Evolutionary conservation across 208 protist genomes (phyloP), one percentile per base, ranked within the genome.

Genomic region (Wallacemonas sp.): DNA sequence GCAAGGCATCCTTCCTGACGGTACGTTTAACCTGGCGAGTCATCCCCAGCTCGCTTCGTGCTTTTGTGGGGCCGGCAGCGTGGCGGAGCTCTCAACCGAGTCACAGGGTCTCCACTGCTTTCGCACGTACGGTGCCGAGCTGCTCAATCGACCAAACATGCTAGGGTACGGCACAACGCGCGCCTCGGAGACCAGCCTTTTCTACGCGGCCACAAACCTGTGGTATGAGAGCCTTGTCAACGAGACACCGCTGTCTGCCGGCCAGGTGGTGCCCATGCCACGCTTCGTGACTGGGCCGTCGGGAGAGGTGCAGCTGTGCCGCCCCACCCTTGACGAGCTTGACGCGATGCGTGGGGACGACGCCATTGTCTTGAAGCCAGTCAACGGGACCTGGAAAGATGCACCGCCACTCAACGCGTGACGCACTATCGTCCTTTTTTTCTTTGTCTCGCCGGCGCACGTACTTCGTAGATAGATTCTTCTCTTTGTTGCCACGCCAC

Each of bases 131-230:
- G 46, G 38, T 5, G 73, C 66, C 4, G 55, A 61, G 42, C 44
- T 69, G n/a, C 60, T 70, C 15, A 54, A 48, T 15, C 30, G 63
- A 34, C 63, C 66, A 12, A 73, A 73, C 62, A 60, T 69, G 22
- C 34, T 54, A 19, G 52, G 55, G 29, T 66, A 55, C 55, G 42
- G 59, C 12, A 9, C 17, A 8, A 50, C 44, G 19, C 17, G 17
- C 8, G 44, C 44, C 8, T 9, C 12, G 44, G 44, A 50, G 44
- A 19, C 15, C 44, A 50, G 44, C 19, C 15, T 50, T 10, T 50
- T 50, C 0, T 24, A 22, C 22, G 44, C 44, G 9, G 44, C 44
- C 15, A 50, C 44, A 8, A 50, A 9, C 17, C 19, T 50, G 44
- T 50, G 44, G 44, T 50, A 50, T 50, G 44, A 50, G 8, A 50